A percentile compares a stretch with the other conserved stretches of the same genome.
These are phyloP conservation scores for Mimosa pudica DNA, from an alignment of 306 rosid species.

Conservation along the genomic window DNA sequence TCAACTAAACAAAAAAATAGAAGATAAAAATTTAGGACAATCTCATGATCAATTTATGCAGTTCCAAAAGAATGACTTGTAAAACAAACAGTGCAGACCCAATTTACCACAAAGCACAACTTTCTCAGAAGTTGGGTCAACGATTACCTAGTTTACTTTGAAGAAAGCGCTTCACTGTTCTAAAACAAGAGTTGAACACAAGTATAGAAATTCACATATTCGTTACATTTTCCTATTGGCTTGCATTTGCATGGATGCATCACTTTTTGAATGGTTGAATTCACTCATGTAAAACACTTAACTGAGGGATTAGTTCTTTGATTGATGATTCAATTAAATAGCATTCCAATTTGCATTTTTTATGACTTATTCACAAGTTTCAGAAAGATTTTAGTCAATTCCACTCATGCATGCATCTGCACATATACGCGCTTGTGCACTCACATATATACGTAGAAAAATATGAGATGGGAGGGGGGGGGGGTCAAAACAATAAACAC, in stretches of 20 bases:
- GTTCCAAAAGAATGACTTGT: conserved; percentile 11
- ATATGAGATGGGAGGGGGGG: neutral
- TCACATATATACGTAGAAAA: neutral
- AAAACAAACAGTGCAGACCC: neutral
- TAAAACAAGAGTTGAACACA: neutral
- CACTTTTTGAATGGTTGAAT: neutral
- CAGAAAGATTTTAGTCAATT: neutral
- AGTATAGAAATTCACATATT: neutral
- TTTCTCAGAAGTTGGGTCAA: neutral
- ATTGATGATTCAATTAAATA: neutral
- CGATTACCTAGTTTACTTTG: neutral
- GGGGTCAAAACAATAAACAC: neutral
- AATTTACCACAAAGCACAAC: conserved; percentile 4
- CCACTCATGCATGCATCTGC: neutral
- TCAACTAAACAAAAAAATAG: conserved; percentile 26
- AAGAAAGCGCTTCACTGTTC: conserved; percentile 1
- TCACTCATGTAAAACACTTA: neutral
- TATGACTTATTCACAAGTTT: neutral
- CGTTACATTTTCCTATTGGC: neutral
- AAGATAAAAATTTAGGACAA: conserved; percentile 6
- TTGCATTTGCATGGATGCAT: neutral
- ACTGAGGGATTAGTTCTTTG: neutral
- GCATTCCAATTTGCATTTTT: neutral
- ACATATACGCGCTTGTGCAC: neutral
- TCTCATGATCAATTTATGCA: conserved; percentile 17